phyloP scores from a whole-genome alignment of 1,284 basidiomycete species.

The Ustilago curta region DNA sequence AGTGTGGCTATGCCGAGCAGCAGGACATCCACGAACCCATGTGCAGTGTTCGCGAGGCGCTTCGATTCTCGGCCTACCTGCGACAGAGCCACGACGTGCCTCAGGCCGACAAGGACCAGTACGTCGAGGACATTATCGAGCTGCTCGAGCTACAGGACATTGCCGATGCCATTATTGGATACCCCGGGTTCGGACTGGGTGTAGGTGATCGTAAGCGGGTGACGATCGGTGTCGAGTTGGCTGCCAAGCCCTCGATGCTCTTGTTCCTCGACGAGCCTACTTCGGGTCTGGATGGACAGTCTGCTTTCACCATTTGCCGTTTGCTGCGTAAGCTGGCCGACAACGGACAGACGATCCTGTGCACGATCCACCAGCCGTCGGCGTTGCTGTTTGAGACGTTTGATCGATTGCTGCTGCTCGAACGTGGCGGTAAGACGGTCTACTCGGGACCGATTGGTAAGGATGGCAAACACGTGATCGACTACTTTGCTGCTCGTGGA shows the following conservation, averaged over 20 bases:
- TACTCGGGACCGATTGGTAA: slow-evolving; percentile 75
- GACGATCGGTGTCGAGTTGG: slow-evolving; percentile 79
- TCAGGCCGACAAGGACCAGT: slow-evolving; percentile 80
- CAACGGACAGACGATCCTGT: slow-evolving; percentile 78
- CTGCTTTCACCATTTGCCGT: slow-evolving; percentile 84
- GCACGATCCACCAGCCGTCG: slow-evolving; percentile 78
- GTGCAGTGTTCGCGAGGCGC: slow-evolving; percentile 83
- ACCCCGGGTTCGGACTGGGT: slow-evolving; percentile 72
- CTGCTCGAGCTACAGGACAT: slow-evolving; percentile 81
- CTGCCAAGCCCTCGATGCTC: slow-evolving; percentile 80
- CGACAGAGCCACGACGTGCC: slow-evolving; percentile 80
- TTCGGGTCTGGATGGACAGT: slow-evolving; percentile 87
- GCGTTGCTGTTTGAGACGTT: slow-evolving; percentile 77
- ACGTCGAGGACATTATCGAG: slow-evolving; percentile 82
- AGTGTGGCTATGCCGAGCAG: slow-evolving; percentile 78
- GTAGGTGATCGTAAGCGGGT: slow-evolving; percentile 78
- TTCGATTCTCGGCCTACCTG: slow-evolving; percentile 83
- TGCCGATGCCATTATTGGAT: slow-evolving; percentile 78
- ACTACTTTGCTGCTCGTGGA: slow-evolving; percentile 74
- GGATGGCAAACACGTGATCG: slow-evolving; percentile 72
- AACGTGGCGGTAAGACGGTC: slow-evolving; percentile 70
- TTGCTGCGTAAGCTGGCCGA: slow-evolving; percentile 84
- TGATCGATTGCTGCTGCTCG: slow-evolving; percentile 72
- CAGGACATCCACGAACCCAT: slow-evolving; percentile 86
- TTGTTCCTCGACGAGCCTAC: slow-evolving; percentile 73